Base-by-base conservation (phyloP, 2,329 filamentous ascomycete species). In the Diaporthe ampelina region DNA sequence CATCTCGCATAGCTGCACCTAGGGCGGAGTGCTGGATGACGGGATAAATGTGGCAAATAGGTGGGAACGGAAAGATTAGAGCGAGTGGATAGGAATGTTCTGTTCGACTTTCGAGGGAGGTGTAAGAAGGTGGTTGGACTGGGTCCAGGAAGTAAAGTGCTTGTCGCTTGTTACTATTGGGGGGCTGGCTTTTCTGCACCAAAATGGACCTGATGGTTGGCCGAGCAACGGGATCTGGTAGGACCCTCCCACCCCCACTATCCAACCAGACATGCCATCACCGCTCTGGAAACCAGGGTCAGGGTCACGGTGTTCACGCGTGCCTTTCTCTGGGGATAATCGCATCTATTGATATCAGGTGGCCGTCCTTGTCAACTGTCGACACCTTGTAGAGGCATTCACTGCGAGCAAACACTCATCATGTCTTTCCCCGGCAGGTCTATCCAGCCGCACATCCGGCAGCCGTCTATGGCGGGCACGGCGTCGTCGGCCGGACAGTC, bases 391-490 rank as follows among this genome's bases (percentile, higher is more conserved):
- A 24, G 17, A 67, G 19, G 10, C 17, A 29, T 67, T 40, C 63
- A 67, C 59, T 5, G 29, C 45, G 19, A 26, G 40, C 21, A 50
- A 9, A 50, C n/a, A 74, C 50, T 72, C 74, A 81, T 56, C 48
- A 92, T 91, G 90, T 90, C 89, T 26, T 90, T 88, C 78, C 87
- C 87, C 68, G 88, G 88, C 72, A 85, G 89, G 76, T 86, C 73
- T 0, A 59, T 88, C 3, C 83, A 94, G 24, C 89, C 92, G 4
- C 92, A 95, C 79, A 85, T 94, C 79, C 92, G 93, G 73, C 90
- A 91, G 78, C 86, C 89, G 48, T 91, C 90, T 78, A 83, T 84
- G 59, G 85, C 86, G 3, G 83, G 85, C 32, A 75, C 80, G 13
- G 80, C 79, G 73, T 83, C 86, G 6, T 82, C 84, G 37, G 81